phyloP scores from a whole-genome alignment of 345 rosid species.

The Melastoma malabathricum region DNA sequence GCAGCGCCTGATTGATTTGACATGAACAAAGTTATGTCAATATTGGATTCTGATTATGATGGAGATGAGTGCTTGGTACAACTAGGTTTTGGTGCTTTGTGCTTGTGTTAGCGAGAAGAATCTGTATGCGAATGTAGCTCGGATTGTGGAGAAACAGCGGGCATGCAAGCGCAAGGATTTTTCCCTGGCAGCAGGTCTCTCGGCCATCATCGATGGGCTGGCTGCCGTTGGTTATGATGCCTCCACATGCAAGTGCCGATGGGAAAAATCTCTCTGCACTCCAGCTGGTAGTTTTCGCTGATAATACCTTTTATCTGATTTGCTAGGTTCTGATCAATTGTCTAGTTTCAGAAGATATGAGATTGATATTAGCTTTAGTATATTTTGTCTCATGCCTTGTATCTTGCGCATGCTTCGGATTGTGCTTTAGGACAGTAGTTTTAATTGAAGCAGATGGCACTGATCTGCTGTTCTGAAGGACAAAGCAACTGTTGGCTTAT shows the following conservation, averaged over 20 bases:
- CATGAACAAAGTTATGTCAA: too few species aligned
- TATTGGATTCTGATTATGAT: too few species aligned
- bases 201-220: slow-evolving; percentile 38
- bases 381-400: too few species aligned
- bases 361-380: too few species aligned
- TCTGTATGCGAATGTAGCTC: slow-evolving; percentile 46
- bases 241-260: slow-evolving; percentile 68
- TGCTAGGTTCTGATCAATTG: background rate
- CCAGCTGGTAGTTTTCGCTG: slow-evolving; percentile 41
- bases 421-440: too few species aligned
- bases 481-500: background rate
- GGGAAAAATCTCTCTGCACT: slow-evolving; percentile 61
- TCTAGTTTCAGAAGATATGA: background rate
- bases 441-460: too few species aligned
- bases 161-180: slow-evolving; percentile 38
- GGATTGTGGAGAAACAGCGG: slow-evolving; percentile 62
- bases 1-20: background rate
- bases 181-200: slow-evolving; percentile 23
- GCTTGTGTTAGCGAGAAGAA: slow-evolving; percentile 41
- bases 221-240: slow-evolving; percentile 57
- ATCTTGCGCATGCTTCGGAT: too few species aligned
- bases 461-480: too few species aligned
- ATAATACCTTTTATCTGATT: slow-evolving; percentile 7
- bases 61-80: too few species aligned
- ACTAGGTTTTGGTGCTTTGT: slow-evolving; percentile 55